phyloP scores from a whole-genome alignment of 2,329 filamentous ascomycete genomes.

The Pseudocercospora fuligena region DNA sequence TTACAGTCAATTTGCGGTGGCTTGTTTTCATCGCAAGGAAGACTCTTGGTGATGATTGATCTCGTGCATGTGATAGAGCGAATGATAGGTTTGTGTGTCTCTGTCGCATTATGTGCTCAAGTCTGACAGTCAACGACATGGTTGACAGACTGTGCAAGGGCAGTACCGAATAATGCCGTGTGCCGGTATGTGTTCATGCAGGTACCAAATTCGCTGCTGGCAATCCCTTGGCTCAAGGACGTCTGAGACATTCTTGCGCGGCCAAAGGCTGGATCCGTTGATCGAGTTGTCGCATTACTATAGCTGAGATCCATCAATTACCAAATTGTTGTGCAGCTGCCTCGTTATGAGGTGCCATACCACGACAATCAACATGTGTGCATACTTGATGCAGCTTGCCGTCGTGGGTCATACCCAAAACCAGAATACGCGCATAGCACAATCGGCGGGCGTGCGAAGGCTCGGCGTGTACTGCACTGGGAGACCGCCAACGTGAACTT shows the following conservation, averaged over 20 bases:
- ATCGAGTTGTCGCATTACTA: neutral
- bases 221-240: neutral
- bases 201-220: neutral
- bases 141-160: slow-evolving; percentile 22
- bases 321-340: neutral
- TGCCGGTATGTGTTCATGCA: slow-evolving; percentile 9
- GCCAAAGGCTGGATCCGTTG: neutral
- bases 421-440: slow-evolving; percentile 5
- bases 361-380: neutral
- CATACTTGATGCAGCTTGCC: slow-evolving; percentile 10
- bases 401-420: slow-evolving; percentile 19
- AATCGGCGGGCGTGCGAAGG: neutral
- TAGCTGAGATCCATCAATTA: neutral
- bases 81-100: neutral
- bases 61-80: neutral
- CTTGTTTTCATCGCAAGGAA: neutral
- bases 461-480: neutral
- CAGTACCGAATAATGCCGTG: slow-evolving; percentile 2
- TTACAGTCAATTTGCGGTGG: neutral
- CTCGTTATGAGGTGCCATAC: neutral
- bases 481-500: neutral
- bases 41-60: neutral
- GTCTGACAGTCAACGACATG: slow-evolving; percentile 8
- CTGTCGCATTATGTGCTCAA: neutral
- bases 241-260: slow-evolving; percentile 9